Conservation (phyloP, 2,329 filamentous ascomycete species). For the Fusarium siculi region DNA sequence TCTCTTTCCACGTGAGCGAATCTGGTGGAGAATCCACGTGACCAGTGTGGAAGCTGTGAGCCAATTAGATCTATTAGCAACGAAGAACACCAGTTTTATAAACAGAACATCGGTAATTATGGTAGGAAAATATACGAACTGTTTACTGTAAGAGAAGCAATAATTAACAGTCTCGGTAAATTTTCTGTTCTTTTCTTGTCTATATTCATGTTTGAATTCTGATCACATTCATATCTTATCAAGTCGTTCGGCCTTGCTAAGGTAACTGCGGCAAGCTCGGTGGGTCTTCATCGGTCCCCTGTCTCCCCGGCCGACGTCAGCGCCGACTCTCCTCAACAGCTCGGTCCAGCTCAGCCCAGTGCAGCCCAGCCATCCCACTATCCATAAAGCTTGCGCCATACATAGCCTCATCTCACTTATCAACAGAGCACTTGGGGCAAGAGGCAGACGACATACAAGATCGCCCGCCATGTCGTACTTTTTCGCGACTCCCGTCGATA, state of each 20-base stretch:
- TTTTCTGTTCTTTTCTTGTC: not conserved
- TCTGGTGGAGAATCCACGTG: constrained; percentile 38
- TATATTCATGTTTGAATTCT: not conserved
- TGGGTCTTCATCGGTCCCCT: constrained; percentile 41
- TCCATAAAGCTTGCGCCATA: constrained; percentile 20
- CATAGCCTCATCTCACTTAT: constrained; percentile 26
- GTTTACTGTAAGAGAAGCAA: not conserved
- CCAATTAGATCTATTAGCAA: constrained; percentile 16
- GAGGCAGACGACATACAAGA: not conserved
- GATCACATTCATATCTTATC: not conserved
- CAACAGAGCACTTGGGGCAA: not conserved
- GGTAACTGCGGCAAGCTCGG: constrained; percentile 30
- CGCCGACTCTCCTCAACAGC: constrained; percentile 40
- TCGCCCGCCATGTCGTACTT: constrained; percentile 85
- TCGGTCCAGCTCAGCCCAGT: constrained; percentile 24
- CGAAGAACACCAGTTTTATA: not conserved
- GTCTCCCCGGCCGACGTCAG: constrained; percentile 48
- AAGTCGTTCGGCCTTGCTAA: not conserved
- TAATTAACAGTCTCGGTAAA: not conserved
- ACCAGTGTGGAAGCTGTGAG: not conserved
- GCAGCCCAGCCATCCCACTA: constrained; percentile 30
- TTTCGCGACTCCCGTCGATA: constrained; percentile 98
- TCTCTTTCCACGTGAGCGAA: constrained; percentile 50
- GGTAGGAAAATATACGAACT: not conserved
- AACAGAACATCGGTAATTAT: not conserved